phyloP scores from a whole-genome alignment of 805 yeast species.

The Candida parachauliodes region DNA sequence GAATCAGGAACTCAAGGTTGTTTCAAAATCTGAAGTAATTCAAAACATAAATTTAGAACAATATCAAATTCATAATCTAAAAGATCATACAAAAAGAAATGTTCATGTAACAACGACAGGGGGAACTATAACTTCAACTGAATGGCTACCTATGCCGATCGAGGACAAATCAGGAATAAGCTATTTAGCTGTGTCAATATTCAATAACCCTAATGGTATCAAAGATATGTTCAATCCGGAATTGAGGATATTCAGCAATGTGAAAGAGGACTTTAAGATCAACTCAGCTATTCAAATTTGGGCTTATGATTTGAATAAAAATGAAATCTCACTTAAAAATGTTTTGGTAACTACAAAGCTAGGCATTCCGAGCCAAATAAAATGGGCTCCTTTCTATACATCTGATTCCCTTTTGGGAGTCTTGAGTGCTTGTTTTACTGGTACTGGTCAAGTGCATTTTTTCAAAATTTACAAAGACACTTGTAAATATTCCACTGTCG shows the following conservation, averaged over 20 bases:
- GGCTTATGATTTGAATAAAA: constrained; percentile 26
- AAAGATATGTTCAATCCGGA: constrained; percentile 22
- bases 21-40: background rate
- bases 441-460: constrained; percentile 50
- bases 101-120: constrained; percentile 41
- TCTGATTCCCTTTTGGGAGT: constrained; percentile 31
- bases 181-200: constrained; percentile 49
- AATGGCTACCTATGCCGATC: constrained; percentile 44
- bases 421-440: constrained; percentile 52
- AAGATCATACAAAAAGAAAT: constrained; percentile 3
- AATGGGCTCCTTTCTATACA: constrained; percentile 37
- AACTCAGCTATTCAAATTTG: constrained; percentile 46
- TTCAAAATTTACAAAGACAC: constrained; percentile 33
- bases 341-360: constrained; percentile 30
- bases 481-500: constrained; percentile 15
- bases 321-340: constrained; percentile 24
- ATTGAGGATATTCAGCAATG: constrained; percentile 26
- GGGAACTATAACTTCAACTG: constrained; percentile 47
- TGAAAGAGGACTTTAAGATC: constrained; percentile 10
- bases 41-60: constrained; percentile 1
- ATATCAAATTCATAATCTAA: constrained; percentile 2
- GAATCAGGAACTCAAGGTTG: background rate
- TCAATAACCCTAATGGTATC: constrained; percentile 28
- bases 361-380: constrained; percentile 43
- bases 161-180: constrained; percentile 19